Conservation (phyloP, 1,284 basidiomycete species). For the Mixia osmundae region DNA sequence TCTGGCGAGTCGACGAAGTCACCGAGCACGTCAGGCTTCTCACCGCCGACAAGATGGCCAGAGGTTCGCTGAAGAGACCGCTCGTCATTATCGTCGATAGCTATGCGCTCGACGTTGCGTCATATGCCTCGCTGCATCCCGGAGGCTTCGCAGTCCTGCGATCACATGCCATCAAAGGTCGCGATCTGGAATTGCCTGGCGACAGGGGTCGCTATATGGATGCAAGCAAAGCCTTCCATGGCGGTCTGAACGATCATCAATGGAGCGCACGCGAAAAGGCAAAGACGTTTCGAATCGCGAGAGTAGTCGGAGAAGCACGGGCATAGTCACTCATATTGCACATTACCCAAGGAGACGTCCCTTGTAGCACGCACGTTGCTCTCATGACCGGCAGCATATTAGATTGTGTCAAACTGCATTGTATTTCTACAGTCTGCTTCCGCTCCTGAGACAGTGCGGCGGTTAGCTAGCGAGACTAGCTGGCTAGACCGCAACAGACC, state of each 20-base stretch:
- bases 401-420: too few relatives aligned
- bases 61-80: constrained; percentile 23
- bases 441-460: too few relatives aligned
- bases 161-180: constrained; percentile 25
- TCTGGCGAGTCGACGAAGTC: constrained; percentile 16
- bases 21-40: constrained; percentile 23
- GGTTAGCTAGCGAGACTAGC: too few relatives aligned
- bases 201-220: constrained; percentile 23
- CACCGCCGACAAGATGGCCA: constrained; percentile 24
- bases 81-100: constrained; percentile 34
- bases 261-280: too few relatives aligned
- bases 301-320: too few relatives aligned
- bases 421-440: too few relatives aligned
- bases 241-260: constrained; percentile 42
- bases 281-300: too few relatives aligned
- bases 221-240: constrained; percentile 40
- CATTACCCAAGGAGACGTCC: too few relatives aligned
- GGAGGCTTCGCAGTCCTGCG: constrained; percentile 31
- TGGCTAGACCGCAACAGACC: background rate
- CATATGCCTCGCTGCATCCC: constrained; percentile 31
- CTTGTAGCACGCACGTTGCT: too few relatives aligned
- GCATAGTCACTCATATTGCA: too few relatives aligned
- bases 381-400: too few relatives aligned
- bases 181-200: constrained; percentile 1
- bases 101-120: constrained; percentile 37